A percentile compares a stretch with the other conserved stretches of the same genome.
Evolutionary conservation across 306 rosid species (phyloP).

Genomic region (Trichosanthes truncata): DNA sequence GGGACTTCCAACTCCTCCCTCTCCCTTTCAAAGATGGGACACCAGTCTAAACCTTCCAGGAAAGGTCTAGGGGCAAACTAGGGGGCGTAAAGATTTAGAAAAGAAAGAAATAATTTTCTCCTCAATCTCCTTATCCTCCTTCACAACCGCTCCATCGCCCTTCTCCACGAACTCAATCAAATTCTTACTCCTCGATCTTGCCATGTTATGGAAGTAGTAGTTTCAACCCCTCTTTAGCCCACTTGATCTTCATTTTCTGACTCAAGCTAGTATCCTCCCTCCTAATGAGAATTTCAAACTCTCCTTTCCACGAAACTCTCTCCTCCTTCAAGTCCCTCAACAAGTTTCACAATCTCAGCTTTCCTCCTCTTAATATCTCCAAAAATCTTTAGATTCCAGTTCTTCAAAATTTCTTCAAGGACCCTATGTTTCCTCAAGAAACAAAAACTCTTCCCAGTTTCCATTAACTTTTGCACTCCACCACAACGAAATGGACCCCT

Average conservation of each 20-base stretch:
- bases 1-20: too few species aligned
- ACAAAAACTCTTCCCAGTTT: neutral
- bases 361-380: neutral
- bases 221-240: neutral
- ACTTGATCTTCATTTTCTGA: neutral
- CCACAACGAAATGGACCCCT: neutral
- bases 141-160: neutral
- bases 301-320: neutral
- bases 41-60: neutral
- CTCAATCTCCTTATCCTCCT: neutral
- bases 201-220: neutral
- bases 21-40: neutral
- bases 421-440: too few species aligned
- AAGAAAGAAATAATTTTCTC: neutral
- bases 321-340: neutral
- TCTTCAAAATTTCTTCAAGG: too few species aligned
- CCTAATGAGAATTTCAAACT: neutral
- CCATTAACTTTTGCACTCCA: neutral
- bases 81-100: neutral
- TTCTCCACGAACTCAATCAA: neutral
- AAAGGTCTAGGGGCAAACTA: neutral
- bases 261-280: neutral
- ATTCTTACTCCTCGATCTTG: neutral
- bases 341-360: neutral
- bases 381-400: neutral